A percentile compares a stretch with the other conserved stretches of the same genome.
Conservation (phyloP, 495 filamentous ascomycete genomes). For the Daldinia vernicosa region DNA sequence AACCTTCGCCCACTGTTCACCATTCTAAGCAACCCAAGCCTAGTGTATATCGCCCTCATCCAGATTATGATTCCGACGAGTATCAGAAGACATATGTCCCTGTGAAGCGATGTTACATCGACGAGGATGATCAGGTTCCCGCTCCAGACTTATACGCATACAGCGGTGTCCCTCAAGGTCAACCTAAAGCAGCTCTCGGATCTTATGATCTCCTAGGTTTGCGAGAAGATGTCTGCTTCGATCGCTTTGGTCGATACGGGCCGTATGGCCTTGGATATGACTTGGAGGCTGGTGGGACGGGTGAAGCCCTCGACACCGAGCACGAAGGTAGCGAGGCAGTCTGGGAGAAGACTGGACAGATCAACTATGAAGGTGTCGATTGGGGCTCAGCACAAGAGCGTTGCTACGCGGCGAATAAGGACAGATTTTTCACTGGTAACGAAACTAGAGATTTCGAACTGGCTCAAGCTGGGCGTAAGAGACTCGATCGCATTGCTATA, state of each 20-base stretch:
- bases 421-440: conserved; percentile 62
- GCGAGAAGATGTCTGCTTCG: conserved; percentile 89
- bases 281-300: conserved; percentile 75
- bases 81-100: conserved; percentile 68
- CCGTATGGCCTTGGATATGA: conserved; percentile 91
- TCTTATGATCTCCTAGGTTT: conserved; percentile 80
- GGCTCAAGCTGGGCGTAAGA: conserved; percentile 40
- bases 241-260: conserved; percentile 87
- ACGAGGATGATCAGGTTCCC: conserved; percentile 65
- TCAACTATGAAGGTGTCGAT: conserved; percentile 75
- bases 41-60: conserved; percentile 72
- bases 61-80: conserved; percentile 67
- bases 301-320: conserved; percentile 80
- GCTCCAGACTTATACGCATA: conserved; percentile 75
- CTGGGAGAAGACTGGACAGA: conserved; percentile 73
- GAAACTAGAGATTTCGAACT: conserved; percentile 45
- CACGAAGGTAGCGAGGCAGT: conserved; percentile 72
- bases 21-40: conserved; percentile 60
- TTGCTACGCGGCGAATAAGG: conserved; percentile 72
- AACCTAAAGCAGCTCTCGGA: conserved; percentile 83
- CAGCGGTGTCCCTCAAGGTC: conserved; percentile 75
- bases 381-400: conserved; percentile 81
- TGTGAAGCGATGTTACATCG: conserved; percentile 79
- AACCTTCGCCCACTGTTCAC: conserved; percentile 42
- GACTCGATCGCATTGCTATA: conserved; percentile 70